Evolutionary conservation across 345 rosid genomes (phyloP).

Genomic region (Capsella bursapastoris): DNA sequence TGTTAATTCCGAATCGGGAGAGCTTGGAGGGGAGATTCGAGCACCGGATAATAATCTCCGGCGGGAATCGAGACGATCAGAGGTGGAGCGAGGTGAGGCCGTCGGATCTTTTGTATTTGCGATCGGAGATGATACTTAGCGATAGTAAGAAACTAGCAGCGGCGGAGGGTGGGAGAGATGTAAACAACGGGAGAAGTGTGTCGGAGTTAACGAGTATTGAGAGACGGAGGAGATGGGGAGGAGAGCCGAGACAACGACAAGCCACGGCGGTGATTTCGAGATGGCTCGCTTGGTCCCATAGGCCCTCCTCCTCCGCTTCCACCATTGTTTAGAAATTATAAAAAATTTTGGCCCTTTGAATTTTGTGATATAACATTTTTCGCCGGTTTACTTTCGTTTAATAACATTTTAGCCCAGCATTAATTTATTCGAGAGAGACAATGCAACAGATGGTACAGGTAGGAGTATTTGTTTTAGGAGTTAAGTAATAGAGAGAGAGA

Average conservation of each 20-base stretch:
- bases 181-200: conserved; percentile 70
- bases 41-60: conserved; percentile 77
- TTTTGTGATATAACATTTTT: conserved; percentile 21
- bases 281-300: conserved; percentile 50
- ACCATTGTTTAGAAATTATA: conserved; percentile 21
- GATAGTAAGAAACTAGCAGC: conserved; percentile 50
- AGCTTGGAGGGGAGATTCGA: conserved; percentile 56
- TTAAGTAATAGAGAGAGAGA: conserved; percentile 8
- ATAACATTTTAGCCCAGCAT: conserved; percentile 17
- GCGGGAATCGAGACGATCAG: conserved; percentile 42
- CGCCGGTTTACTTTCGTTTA: conserved; percentile 21
- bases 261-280: conserved; percentile 57
- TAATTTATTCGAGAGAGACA: conserved; percentile 19
- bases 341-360: conserved; percentile 5
- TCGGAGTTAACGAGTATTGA: conserved; percentile 76
- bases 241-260: conserved; percentile 48
- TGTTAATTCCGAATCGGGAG: conserved; percentile 43
- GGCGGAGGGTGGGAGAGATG: conserved; percentile 52
- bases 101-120: conserved; percentile 69
- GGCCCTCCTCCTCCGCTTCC: conserved; percentile 39
- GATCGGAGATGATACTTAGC: conserved; percentile 75
- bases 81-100: conserved; percentile 83
- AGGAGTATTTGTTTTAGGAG: conserved; percentile 9
- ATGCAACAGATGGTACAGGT: conserved; percentile 36
- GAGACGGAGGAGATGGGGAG: conserved; percentile 55